phyloP scores from a whole-genome alignment of 805 yeast genomes.

The Saturnispora ahearnii region DNA sequence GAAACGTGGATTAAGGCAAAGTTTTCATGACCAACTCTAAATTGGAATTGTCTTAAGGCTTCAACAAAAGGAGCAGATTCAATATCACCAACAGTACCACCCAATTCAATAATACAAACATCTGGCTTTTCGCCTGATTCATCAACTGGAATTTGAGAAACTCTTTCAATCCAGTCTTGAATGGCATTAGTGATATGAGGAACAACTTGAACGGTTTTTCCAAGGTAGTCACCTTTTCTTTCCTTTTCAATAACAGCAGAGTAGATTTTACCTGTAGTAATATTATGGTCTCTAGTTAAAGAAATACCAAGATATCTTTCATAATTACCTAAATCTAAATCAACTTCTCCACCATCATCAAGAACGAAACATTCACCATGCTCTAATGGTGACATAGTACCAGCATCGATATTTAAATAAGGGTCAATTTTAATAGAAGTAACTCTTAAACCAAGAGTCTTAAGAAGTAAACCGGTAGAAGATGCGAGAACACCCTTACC shows the following conservation, averaged over 20 bases:
- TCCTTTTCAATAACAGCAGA: slow-evolving; percentile 89
- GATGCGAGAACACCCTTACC: slow-evolving; percentile 99
- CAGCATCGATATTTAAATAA: slow-evolving; percentile 98
- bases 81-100: slow-evolving; percentile 99
- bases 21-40: slow-evolving; percentile 88
- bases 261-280: slow-evolving; percentile 97
- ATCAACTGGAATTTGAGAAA: slow-evolving; percentile 87
- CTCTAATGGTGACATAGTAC: slow-evolving; percentile 98
- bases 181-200: slow-evolving; percentile 97
- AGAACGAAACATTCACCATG: slow-evolving; percentile 98
- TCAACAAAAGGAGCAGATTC: slow-evolving; percentile 98
- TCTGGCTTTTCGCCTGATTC: slow-evolving; percentile 83
- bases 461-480: slow-evolving; percentile 89
- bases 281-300: slow-evolving; percentile 87
- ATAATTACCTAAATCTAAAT: slow-evolving; percentile 94
- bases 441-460: slow-evolving; percentile 88
- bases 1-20: slow-evolving; percentile 96
- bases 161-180: slow-evolving; percentile 97
- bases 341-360: slow-evolving; percentile 99
- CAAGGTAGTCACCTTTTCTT: slow-evolving; percentile 94
- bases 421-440: slow-evolving; percentile 98
- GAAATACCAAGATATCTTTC: slow-evolving; percentile 94
- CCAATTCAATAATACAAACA: slow-evolving; percentile 92
- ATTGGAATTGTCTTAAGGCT: slow-evolving; percentile 97
- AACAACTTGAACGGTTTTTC: slow-evolving; percentile 99